Percentiles rank a stretch among this genome's conserved stretches.
Evolutionary conservation across 23 red algal genomes (phyloP).

Genomic region (Gracilaria gracilis): DNA sequence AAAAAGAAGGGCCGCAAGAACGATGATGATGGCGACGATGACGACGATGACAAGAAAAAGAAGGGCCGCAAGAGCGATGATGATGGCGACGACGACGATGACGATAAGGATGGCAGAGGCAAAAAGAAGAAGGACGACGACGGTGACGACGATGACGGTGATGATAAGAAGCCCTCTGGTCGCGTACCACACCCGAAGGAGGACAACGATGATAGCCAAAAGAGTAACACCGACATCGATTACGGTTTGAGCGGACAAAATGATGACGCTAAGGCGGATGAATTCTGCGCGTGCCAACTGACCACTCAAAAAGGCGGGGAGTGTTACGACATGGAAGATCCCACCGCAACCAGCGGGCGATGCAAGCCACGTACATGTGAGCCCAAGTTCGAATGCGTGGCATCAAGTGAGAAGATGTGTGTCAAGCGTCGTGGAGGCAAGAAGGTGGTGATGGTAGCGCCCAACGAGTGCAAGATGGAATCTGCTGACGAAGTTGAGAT

Average conservation of each 20-base stretch:
- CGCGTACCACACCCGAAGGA: not conserved
- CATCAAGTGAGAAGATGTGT: conserved; percentile 14
- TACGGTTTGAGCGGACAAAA: not conserved
- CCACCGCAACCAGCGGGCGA: not conserved
- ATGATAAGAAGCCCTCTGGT: not conserved
- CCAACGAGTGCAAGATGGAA: not conserved
- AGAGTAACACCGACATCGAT: not conserved
- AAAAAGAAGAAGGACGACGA: not conserved
- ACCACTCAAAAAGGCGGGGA: not conserved
- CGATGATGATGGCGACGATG: not conserved
- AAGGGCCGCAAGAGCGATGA: not conserved
- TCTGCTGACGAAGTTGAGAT: not conserved
- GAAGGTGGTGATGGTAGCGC: not conserved
- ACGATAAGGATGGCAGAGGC: not conserved
- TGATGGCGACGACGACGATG: not conserved
- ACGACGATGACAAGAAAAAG: not conserved
- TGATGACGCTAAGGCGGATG: not conserved
- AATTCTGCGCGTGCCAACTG: conserved; percentile 5
- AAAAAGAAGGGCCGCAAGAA: not conserved
- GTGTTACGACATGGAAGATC: conserved; percentile 1
- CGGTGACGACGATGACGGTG: not conserved
- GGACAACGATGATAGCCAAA: not conserved
- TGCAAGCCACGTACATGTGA: conserved; percentile 7
- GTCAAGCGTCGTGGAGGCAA: not conserved
- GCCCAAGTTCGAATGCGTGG: conserved; percentile 21